These are phyloP conservation scores for Eucalyptus brandiana DNA, from an alignment of 345 rosid species.

Conservation along the genomic window DNA sequence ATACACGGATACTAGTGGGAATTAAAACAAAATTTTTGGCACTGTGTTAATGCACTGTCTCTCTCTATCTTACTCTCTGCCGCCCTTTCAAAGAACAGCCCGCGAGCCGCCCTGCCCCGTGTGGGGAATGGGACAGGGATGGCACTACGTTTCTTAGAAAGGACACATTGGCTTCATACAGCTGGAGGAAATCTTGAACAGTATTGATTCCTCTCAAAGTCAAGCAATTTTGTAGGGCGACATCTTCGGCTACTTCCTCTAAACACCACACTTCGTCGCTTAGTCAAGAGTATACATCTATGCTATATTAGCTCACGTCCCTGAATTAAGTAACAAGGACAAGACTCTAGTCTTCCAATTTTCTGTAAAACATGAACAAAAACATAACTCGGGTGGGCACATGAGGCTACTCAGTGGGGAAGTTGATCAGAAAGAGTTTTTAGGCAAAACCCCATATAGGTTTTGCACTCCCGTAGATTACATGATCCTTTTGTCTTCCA, in stretches of 20 bases:
- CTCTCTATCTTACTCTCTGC: no score
- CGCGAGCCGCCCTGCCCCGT: no score
- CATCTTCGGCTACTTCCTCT: slow-evolving; percentile 24
- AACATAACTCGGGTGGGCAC: slow-evolving; percentile 95
- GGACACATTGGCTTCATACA: background rate
- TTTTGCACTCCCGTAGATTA: slow-evolving; percentile 53
- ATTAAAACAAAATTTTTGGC: no score
- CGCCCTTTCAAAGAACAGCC: no score
- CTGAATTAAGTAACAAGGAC: slow-evolving; percentile 31
- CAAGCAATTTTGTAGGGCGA: slow-evolving; percentile 4
- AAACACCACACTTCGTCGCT: slow-evolving; percentile 24
- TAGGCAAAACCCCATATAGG: slow-evolving; percentile 93
- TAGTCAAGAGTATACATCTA: slow-evolving; percentile 72
- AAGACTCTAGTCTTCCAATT: slow-evolving; percentile 33
- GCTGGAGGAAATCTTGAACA: slow-evolving; percentile 9
- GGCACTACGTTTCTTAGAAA: slow-evolving; percentile 25
- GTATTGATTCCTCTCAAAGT: background rate
- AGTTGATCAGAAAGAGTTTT: slow-evolving; percentile 84
- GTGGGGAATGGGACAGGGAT: no score
- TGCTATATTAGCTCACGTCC: slow-evolving; percentile 42
- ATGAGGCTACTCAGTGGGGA: slow-evolving; percentile 87
- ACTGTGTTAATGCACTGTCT: no score
- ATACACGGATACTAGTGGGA: no score
- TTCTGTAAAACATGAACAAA: slow-evolving; percentile 36
- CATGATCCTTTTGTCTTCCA: slow-evolving; percentile 34